These are phyloP conservation scores for Gastrolobium bilobum DNA, from an alignment of 306 rosid genomes.

Conservation along the genomic window DNA sequence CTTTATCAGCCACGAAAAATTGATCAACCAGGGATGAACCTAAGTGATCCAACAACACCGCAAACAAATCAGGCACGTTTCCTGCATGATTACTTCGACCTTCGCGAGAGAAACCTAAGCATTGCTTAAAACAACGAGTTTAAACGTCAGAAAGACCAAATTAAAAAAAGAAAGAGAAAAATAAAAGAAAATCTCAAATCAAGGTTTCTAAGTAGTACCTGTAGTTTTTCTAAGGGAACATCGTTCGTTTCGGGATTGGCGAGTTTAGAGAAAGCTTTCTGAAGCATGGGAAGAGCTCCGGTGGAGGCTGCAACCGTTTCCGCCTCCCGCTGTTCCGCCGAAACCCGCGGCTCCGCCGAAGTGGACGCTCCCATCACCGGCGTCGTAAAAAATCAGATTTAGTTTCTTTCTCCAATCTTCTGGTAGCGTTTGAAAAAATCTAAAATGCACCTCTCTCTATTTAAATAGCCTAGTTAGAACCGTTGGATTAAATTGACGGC, in stretches of 20 bases:
- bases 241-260: conserved; percentile 64
- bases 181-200: background rate
- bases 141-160: conserved; percentile 29
- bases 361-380: conserved; percentile 79
- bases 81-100: conserved; percentile 49
- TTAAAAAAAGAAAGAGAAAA: background rate
- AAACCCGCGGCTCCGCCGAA: conserved; percentile 63
- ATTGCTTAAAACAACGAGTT: conserved; percentile 61
- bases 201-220: conserved; percentile 54
- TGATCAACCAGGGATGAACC: conserved; percentile 70
- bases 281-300: conserved; percentile 86
- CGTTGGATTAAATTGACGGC: conserved; percentile 23
- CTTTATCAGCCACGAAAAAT: conserved; percentile 65
- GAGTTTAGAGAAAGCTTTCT: conserved; percentile 72
- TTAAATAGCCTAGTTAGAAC: background rate
- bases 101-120: conserved; percentile 59
- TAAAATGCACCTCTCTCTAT: background rate
- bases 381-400: conserved; percentile 6
- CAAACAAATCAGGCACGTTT: conserved; percentile 56
- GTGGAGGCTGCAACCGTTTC: conserved; percentile 74
- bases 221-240: conserved; percentile 62
- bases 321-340: conserved; percentile 72
- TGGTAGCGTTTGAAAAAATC: background rate
- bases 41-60: conserved; percentile 65
- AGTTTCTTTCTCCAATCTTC: background rate